Evolutionary conservation across 768 basidiomycete species (phyloP), one percentile per base, ranked within the genome.

Genomic region (Tylopilus balloui): DNA sequence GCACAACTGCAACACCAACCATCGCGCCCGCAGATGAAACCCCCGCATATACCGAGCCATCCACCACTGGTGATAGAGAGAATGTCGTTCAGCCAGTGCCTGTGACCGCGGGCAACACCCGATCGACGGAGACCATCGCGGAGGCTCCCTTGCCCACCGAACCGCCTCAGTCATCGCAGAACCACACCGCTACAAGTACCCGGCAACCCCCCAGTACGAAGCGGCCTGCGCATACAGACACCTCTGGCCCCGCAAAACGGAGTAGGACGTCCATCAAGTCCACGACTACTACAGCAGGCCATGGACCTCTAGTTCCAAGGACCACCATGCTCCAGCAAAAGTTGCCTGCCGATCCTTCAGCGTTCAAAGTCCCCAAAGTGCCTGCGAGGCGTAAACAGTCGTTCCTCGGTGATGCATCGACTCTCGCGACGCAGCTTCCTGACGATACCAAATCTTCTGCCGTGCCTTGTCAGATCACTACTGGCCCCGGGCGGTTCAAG

Each of bases 201-300:
- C 32, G 24, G 25, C 32, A 57, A 34, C 2, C 41, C 12, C 28
- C 41, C 1, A 15, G 41, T 28, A 27, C 51, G 42, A 66, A 63
- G 53, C 54, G 52, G 23, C 42, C 42, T 1, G 54, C 53, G 60
- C 60, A 58, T 58, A 63, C 36, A 65, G 42, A 41, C 31, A 25
- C 21, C 24, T 40, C 56, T 24, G 39, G n/a, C 8, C 31, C 51
- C 10, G 34, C 34, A 8, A 64, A 65, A 47, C 56, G 55, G 32
- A 42, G 19, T 11, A 58, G 31, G 47, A 29, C 47, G 14, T 49
- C 38, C 19, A 47, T 42, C 31, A 19, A 42, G n/a, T 6, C 48
- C 21, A 27, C 44, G 13, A 23, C n/a, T 4, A 23, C n/a, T 4
- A 15, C 25, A 35, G 36, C 39, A 42, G 17, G n/a, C 14, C 37